Evolutionary conservation across 129 eudicot genomes (phyloP).

Genomic region (Helichrysum umbraculigerum): DNA sequence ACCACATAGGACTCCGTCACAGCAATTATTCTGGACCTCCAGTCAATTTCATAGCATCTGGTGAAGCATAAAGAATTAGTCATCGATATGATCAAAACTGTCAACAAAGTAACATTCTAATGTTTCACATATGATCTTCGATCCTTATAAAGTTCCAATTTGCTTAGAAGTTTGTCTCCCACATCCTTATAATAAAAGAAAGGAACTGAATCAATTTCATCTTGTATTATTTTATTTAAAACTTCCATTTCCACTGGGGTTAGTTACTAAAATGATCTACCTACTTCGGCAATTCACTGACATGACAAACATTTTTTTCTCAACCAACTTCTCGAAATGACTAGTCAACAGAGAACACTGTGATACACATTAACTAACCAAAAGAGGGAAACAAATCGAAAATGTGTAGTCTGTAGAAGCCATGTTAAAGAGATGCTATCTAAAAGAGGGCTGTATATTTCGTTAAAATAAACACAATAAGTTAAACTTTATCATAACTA

Average conservation of each 20-base stretch:
- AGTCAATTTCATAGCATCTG: slow-evolving; percentile 96
- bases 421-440: not conserved
- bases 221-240: not conserved
- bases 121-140: slow-evolving; percentile 8
- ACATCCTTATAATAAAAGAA: not conserved
- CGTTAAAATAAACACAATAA: not conserved
- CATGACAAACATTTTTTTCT: not conserved
- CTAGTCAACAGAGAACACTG: not conserved
- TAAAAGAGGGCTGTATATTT: not conserved
- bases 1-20: slow-evolving; percentile 85
- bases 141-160: slow-evolving; percentile 9
- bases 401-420: not conserved
- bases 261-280: slow-evolving; percentile 3
- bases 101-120: slow-evolving; percentile 10
- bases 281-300: slow-evolving; percentile 4
- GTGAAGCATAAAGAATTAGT: not conserved
- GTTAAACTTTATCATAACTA: slow-evolving; percentile 2
- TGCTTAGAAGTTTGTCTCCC: not conserved
- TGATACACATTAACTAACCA: not conserved
- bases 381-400: not conserved
- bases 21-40: slow-evolving; percentile 89
- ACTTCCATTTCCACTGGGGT: not conserved
- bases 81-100: slow-evolving; percentile 19
- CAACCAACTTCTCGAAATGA: not conserved
- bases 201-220: not conserved